These are phyloP conservation scores for Mycena crocata DNA, from an alignment of 768 basidiomycete species.

Conservation along the genomic window DNA sequence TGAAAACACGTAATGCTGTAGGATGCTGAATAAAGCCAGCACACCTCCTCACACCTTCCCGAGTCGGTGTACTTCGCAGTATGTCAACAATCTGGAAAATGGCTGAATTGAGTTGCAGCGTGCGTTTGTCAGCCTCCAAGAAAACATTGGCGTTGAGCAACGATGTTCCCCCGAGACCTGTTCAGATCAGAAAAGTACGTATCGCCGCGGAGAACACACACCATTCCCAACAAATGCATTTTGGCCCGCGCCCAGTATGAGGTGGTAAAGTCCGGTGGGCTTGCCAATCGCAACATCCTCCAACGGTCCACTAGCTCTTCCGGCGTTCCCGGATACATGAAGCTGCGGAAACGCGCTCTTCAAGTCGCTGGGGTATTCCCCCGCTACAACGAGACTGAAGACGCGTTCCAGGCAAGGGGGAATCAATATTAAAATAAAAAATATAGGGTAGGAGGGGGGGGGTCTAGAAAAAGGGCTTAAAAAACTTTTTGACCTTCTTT, in stretches of 20 bases:
- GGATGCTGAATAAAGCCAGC: too few relatives aligned
- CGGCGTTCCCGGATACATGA: constrained; percentile 28
- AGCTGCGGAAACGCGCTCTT: constrained; percentile 21
- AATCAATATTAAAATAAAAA: too few relatives aligned
- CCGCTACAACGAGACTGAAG: constrained; percentile 12
- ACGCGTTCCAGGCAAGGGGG: too few relatives aligned
- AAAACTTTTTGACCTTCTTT: too few relatives aligned
- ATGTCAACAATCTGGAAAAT: too few relatives aligned
- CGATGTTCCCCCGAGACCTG: constrained; percentile 35
- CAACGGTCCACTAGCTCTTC: constrained; percentile 16
- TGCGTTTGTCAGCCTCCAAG: constrained; percentile 31
- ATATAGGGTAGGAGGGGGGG: too few relatives aligned
- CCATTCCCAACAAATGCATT: constrained; percentile 36
- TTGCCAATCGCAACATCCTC: constrained; percentile 25
- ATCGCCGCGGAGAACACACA: constrained; percentile 6
- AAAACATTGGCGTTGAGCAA: constrained; percentile 38
- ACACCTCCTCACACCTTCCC: too few relatives aligned
- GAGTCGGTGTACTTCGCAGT: too few relatives aligned
- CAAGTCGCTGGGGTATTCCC: constrained; percentile 32
- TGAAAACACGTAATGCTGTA: too few relatives aligned
- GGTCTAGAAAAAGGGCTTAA: too few relatives aligned
- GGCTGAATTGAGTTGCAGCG: constrained; percentile 22
- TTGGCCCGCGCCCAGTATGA: constrained; percentile 34
- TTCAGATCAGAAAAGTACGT: not conserved
- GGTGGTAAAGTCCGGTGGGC: constrained; percentile 32